Evolutionary conservation across 495 filamentous ascomycete genomes (phyloP).

Genomic region (Coniosporium apollinis): DNA sequence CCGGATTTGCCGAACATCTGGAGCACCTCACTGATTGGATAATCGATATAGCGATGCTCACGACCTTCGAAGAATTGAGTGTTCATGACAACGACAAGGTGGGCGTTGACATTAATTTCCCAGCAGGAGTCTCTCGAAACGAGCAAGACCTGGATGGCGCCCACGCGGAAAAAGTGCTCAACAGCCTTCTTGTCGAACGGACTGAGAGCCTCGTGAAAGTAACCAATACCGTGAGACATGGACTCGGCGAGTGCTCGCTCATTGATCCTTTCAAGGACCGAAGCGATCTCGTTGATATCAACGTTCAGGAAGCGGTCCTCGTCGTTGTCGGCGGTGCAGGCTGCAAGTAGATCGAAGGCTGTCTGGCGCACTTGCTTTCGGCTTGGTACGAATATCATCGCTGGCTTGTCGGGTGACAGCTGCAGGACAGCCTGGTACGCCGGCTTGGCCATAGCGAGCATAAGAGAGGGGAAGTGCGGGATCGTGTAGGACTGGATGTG

Average conservation of each 20-base stretch:
- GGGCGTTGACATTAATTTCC: conserved; percentile 78
- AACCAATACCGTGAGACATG: conserved; percentile 89
- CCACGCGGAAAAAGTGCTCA: conserved; percentile 73
- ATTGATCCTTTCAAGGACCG: conserved; percentile 62
- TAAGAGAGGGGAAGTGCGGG: conserved; percentile 90
- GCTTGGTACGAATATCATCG: conserved; percentile 78
- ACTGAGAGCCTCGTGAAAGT: conserved; percentile 87
- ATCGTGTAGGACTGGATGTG: conserved; percentile 93
- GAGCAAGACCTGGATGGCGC: conserved; percentile 83
- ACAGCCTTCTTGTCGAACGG: conserved; percentile 85
- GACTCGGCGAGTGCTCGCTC: conserved; percentile 80
- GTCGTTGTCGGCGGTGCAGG: conserved; percentile 73
- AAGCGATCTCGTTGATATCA: conserved; percentile 59
- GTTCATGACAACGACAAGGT: conserved; percentile 90
- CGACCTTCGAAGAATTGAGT: conserved; percentile 98
- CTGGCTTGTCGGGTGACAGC: conserved; percentile 72
- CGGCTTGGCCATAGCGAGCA: conserved; percentile 96
- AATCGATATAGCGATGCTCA: conserved; percentile 96
- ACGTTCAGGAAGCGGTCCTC: conserved; percentile 88
- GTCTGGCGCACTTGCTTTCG: conserved; percentile 83
- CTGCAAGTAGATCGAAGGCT: conserved; percentile 72
- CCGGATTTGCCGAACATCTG: conserved; percentile 97
- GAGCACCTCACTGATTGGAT: conserved; percentile 89
- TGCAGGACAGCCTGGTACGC: conserved; percentile 73
- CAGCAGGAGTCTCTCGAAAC: conserved; percentile 93